Evolutionary conservation across 306 rosid species (phyloP), one percentile per base, ranked within the genome.

Genomic region (Crotalaria pallida): DNA sequence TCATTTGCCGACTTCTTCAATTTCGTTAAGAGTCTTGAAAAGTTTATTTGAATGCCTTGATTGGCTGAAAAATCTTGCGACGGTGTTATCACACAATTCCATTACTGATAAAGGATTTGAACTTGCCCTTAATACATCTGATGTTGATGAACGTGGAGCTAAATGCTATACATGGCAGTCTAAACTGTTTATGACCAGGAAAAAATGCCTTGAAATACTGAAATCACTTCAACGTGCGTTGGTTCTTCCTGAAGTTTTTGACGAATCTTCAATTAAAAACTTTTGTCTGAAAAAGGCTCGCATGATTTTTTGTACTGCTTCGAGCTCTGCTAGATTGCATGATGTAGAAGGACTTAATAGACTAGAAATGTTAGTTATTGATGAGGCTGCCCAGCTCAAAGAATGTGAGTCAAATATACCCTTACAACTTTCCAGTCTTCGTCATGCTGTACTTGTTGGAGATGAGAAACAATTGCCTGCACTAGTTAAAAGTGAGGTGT

Each of bases 331-430:
- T 44, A 80, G 62, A 53, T 33, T 84, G 83, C 65, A 77, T 26
- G 36, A 77, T 26, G 36, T 8, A 6, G 65, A 74, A 71, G 74
- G 38, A 44, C 50, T 60, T 38, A 58, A 49, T 47, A 73, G 81
- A 19, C 49, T 80, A 38, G 79, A 80, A 55, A 19, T 77, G 72
- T 74, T 80, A 41, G 64, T 84, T 64, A 57, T 84, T 45, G 88
- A 84, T 73, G 87, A 83, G 76, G 87, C 80, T 11, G 87, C 84
- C 40, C 82, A 77, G 70, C 79, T 83, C 44, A 83, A 80, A 76
- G 87, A 83, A 69, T 76, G 84, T 57, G 84, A 83, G 53, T 68
- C 84, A 43, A 58, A 41, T 13, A 80, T 83, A 56, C 84, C 82
- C 43, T 53, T 80, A 58, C 87, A 76, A 57, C 78, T 76, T 18